Conservation (phyloP, 208 protist genomes). For the Leishmania aethiopica region DNA sequence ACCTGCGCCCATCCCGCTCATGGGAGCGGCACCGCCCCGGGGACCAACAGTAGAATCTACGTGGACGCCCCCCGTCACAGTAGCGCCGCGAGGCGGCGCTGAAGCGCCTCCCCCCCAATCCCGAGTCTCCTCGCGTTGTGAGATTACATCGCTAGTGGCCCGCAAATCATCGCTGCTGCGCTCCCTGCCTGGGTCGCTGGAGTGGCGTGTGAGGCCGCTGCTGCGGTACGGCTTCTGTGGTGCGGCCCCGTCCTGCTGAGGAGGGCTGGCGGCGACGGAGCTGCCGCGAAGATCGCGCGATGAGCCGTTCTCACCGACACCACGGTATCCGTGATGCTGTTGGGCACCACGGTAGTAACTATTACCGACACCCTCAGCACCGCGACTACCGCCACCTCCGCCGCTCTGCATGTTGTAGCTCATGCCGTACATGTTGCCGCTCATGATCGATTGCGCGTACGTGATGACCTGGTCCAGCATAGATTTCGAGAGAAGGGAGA, state of each 20-base stretch:
- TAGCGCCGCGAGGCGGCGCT: constrained; percentile 5
- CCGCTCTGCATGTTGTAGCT: constrained; percentile 11
- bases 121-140: constrained; percentile 26
- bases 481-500: constrained; percentile 41
- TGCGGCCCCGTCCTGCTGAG: constrained; percentile 14
- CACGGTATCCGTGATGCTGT: constrained; percentile 25
- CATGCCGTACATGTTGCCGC: constrained; percentile 22
- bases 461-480: constrained; percentile 48
- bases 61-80: constrained; percentile 2
- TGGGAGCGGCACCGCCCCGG: background rate
- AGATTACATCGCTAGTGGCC: constrained; percentile 13
- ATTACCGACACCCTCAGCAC: constrained; percentile 2
- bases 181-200: constrained; percentile 14
- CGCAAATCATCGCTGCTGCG: constrained; percentile 27
- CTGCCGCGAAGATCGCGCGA: constrained; percentile 22
- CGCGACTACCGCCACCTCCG: constrained; percentile 14
- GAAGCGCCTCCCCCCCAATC: constrained; percentile 12
- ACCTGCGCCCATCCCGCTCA: constrained; percentile 9
- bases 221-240: constrained; percentile 31
- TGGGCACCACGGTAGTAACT: constrained; percentile 24
- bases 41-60: constrained; percentile 2
- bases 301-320: constrained; percentile 3
- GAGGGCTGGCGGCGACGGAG: background rate
- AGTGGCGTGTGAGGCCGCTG: constrained; percentile 5
- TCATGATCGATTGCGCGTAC: constrained; percentile 40